Evolutionary conservation across 495 filamentous ascomycete genomes (phyloP).

Genomic region (Opeltia flavorubescens): DNA sequence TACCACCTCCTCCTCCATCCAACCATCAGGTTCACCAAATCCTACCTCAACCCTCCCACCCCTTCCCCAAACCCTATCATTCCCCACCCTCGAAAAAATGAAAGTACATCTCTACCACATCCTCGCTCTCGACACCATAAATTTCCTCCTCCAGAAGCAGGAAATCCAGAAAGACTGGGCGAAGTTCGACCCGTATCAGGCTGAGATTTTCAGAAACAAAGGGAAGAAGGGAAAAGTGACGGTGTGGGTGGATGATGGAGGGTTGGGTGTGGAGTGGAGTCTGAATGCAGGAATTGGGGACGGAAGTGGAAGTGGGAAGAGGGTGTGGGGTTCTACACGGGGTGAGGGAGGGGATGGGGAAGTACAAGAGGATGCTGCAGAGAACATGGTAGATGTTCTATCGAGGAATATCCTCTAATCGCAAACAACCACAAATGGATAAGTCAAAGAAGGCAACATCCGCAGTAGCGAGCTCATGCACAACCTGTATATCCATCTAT

Average conservation of each 20-base stretch:
- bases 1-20: conserved; percentile 17
- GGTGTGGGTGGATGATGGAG: not conserved
- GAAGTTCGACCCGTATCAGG: conserved; percentile 4
- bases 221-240: not conserved
- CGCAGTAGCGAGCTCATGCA: no score
- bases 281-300: not conserved
- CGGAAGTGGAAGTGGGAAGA: not conserved
- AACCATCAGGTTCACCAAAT: no score
- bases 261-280: not conserved
- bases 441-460: no score
- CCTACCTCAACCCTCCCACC: not conserved
- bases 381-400: no score
- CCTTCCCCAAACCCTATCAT: not conserved
- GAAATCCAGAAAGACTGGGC: not conserved
- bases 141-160: no score
- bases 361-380: no score
- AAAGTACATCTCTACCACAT: conserved; percentile 3
- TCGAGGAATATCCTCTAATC: no score
- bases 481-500: no score
- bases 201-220: not conserved
- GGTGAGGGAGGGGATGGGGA: no score
- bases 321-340: no score
- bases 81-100: not conserved
- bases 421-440: no score
- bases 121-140: conserved; percentile 1